Conservation (phyloP, 352 stramenopile genomes). For the Pythium sukuiense region DNA sequence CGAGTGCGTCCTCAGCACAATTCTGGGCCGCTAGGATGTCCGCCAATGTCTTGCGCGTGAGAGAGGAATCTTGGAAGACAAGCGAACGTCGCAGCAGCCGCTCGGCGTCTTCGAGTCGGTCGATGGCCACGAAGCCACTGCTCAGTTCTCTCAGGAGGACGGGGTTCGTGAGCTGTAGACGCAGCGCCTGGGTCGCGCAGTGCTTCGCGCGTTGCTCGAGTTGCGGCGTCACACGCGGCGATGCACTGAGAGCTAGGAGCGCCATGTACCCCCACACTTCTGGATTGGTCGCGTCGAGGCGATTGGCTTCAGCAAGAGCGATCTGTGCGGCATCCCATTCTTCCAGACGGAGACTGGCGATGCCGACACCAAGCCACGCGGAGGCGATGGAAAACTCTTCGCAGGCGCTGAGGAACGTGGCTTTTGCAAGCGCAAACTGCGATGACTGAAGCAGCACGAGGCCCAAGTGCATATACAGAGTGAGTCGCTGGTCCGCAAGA, state of each 20-base stretch:
- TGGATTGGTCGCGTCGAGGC: conserved; percentile 57
- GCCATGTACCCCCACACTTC: conserved; percentile 82
- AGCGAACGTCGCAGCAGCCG: conserved; percentile 64
- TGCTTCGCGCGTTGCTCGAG: conserved; percentile 47
- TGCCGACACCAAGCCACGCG: conserved; percentile 77
- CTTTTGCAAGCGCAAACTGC: conserved; percentile 55
- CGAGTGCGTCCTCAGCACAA: conserved; percentile 69
- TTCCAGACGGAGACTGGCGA: conserved; percentile 66
- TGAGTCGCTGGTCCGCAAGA: conserved; percentile 33
- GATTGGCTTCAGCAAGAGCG: conserved; percentile 75
- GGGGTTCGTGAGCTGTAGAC: conserved; percentile 59
- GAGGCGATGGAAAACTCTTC: conserved; percentile 70
- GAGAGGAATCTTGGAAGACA: conserved; percentile 64
- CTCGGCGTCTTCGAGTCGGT: conserved; percentile 75
- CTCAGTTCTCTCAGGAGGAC: conserved; percentile 76
- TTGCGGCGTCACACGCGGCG: conserved; percentile 26
- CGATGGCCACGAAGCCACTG: conserved; percentile 75
- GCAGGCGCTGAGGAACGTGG: conserved; percentile 53
- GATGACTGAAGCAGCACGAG: conserved; percentile 64
- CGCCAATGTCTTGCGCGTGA: conserved; percentile 75
- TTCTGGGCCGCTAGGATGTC: conserved; percentile 81
- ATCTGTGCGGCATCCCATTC: conserved; percentile 52
- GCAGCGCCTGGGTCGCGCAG: conserved; percentile 61
- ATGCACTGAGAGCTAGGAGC: conserved; percentile 44
- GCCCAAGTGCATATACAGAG: conserved; percentile 54